Conservation (phyloP, 1,284 basidiomycete genomes). For the Cutaneotrichosporon spelunceum region DNA sequence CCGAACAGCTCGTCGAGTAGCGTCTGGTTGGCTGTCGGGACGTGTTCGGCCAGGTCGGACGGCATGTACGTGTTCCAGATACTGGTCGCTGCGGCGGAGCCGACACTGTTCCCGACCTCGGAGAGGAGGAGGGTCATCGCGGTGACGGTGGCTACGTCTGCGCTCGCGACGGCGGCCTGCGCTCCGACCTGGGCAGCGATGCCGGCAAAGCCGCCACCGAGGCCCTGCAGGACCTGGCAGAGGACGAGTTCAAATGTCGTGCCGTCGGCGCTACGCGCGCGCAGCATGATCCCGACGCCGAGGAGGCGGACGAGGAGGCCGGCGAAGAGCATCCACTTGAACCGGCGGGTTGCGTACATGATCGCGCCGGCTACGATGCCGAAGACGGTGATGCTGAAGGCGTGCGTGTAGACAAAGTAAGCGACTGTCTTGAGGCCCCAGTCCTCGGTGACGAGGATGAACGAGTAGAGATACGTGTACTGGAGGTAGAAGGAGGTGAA, state of each 20-base stretch:
- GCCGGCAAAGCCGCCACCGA: constrained; percentile 63
- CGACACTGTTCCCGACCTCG: constrained; percentile 57
- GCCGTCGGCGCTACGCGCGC: constrained; percentile 63
- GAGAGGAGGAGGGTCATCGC: constrained; percentile 69
- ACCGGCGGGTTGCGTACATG: constrained; percentile 51
- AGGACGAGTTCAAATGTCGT: constrained; percentile 55
- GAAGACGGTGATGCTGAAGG: constrained; percentile 51
- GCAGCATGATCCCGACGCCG: constrained; percentile 70
- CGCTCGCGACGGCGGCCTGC: constrained; percentile 71
- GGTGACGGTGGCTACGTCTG: constrained; percentile 74
- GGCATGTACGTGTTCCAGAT: constrained; percentile 54
- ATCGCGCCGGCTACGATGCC: constrained; percentile 52
- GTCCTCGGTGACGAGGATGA: constrained; percentile 43
- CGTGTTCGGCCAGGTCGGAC: constrained; percentile 56
- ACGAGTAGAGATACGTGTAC: constrained; percentile 46
- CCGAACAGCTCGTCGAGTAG: constrained; percentile 55
- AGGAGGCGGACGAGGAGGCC: constrained; percentile 67
- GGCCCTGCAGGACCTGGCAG: constrained; percentile 56
- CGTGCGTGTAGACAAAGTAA: constrained; percentile 48
- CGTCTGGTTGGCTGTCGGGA: constrained; percentile 39
- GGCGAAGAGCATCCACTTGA: constrained; percentile 61
- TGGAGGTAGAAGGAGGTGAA: constrained; percentile 60
- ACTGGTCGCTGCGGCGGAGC: constrained; percentile 52
- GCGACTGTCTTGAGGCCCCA: constrained; percentile 42
- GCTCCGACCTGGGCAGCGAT: constrained; percentile 68